Base-by-base conservation (phyloP, 176 grass and related monocot species). In the Bolboschoenus planiculmis region DNA sequence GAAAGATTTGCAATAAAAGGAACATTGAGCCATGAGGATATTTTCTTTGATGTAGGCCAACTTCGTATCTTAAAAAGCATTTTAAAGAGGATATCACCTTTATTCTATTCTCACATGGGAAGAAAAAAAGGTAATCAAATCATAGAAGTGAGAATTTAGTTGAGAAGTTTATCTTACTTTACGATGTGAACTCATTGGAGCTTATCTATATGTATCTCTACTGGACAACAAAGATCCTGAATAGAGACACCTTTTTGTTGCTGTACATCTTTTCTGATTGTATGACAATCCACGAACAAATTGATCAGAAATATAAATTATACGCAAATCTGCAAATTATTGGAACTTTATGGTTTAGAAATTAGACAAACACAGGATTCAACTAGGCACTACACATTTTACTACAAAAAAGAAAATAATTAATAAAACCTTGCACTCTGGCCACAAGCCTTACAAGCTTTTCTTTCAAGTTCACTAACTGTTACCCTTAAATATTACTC, bases 41-140 rank as follows among this genome's bases (percentile, higher is more conserved):
- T 75, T 18, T 75, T 29, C 18, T 30, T 47, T 47, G 13, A 50
- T 31, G 11, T 50, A 48, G 71, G 70, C 70, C 21, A 24, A 29
- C 11, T 50, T 44, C 39, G 1, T 43, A 5, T 73, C 39, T 1
- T 66, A 72, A 44, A 72, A 73, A 73, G 34, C 14, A 42, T 44
- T 3, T 43, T 73, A 73, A 73, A 73, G 37, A 73, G 1, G 1
- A 4, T 0, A 73, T 46, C 9, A 29, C 40, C 44, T 76, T 51
- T 76, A 76, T 75, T 75, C 42, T 50, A 50, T 36, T 75, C 13
- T 76, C 72, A 51, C 68, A 20, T 76, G 40, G 72, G 23, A 30
- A 0, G 2, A 44, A 30, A 51, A 76, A 75, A 51, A 76, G 13
- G 2, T 24, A 71, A 71, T 5, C 5, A 76, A 76, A 75, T 75